phyloP scores from a whole-genome alignment of 176 grass and related monocot genomes.

The Raddia distichophylla region DNA sequence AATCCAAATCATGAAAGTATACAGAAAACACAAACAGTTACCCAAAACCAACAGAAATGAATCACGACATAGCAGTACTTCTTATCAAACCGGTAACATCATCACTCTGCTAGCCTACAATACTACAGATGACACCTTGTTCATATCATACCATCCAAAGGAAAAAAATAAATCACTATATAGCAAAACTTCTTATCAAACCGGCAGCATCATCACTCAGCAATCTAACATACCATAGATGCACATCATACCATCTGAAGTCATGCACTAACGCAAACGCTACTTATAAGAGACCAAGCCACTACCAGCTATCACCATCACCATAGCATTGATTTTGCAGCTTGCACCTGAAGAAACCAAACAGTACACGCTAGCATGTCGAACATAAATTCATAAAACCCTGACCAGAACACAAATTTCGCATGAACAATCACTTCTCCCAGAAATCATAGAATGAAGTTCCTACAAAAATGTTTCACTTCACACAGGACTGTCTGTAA shows the following conservation, averaged over 20 bases:
- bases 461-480: not conserved
- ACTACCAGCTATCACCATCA: not conserved
- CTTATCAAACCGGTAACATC: no score
- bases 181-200: constrained; percentile 2
- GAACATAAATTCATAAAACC: not conserved
- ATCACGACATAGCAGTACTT: no score
- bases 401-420: not conserved
- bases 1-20: constrained; percentile 16
- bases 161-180: constrained; percentile 8
- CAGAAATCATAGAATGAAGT: constrained; percentile 13
- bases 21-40: not conserved
- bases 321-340: not conserved
- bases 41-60: not conserved
- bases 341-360: not conserved
- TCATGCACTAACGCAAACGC: not conserved
- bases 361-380: not conserved
- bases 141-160: no score
- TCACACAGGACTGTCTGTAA: not conserved
- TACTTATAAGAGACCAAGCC: not conserved
- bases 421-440: not conserved
- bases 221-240: not conserved
- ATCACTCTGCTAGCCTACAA: no score
- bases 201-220: not conserved
- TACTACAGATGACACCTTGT: no score
- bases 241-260: not conserved